Conservation (phyloP, 352 stramenopile species). For the Phytopythium aichiense region DNA sequence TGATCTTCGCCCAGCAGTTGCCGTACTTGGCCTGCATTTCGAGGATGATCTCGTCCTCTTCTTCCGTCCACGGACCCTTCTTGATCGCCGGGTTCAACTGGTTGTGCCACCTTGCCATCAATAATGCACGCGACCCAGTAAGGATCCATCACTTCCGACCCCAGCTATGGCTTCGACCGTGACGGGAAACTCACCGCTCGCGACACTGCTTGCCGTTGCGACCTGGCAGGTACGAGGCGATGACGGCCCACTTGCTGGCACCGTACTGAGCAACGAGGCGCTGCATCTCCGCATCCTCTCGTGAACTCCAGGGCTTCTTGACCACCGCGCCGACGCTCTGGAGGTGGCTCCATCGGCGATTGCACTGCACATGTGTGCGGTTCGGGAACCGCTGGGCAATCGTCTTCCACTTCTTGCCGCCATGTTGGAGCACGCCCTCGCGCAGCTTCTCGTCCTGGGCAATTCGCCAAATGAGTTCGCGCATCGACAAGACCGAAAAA, state of each 20-base stretch:
- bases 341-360: constrained; percentile 64
- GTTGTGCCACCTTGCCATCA: constrained; percentile 69
- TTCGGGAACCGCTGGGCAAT: constrained; percentile 51
- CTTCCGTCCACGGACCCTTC: constrained; percentile 65
- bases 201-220: constrained; percentile 88
- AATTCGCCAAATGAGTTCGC: neutral
- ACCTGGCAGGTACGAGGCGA: constrained; percentile 76
- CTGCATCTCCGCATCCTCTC: constrained; percentile 63
- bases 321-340: constrained; percentile 53
- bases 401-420: constrained; percentile 78
- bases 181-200: constrained; percentile 30
- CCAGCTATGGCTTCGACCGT: constrained; percentile 10
- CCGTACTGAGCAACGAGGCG: constrained; percentile 53
- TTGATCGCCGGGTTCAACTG: constrained; percentile 79
- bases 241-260: constrained; percentile 74
- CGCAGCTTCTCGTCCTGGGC: constrained; percentile 64
- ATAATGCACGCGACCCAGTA: neutral
- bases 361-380: constrained; percentile 51
- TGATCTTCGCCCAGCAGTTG: constrained; percentile 98
- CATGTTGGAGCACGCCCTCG: constrained; percentile 60
- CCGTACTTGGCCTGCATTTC: constrained; percentile 82
- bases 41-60: constrained; percentile 87
- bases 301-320: constrained; percentile 62
- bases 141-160: neutral
- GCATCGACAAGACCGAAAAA: neutral